Conservation (phyloP, 2,329 filamentous ascomycete genomes). For the Clathrospora elynae region DNA sequence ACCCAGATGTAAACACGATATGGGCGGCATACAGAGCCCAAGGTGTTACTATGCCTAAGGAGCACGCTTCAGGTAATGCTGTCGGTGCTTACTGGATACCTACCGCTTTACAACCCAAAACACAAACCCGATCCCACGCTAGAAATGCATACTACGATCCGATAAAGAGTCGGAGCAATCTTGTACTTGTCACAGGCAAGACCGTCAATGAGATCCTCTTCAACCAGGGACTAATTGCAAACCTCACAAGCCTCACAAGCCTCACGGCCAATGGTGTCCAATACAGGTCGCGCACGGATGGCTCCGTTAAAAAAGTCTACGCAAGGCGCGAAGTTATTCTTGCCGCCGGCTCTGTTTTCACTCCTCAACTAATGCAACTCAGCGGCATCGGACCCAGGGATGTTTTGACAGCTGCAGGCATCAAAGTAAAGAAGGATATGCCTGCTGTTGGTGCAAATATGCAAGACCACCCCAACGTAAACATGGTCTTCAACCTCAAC, state of each 20-base stretch:
- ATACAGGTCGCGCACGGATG: constrained; percentile 25
- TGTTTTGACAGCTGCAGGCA: constrained; percentile 28
- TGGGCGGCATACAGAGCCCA: constrained; percentile 28
- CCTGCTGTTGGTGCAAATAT: constrained; percentile 42
- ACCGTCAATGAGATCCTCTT: constrained; percentile 36
- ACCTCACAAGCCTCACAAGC: constrained; percentile 18
- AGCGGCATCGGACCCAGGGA: constrained; percentile 37
- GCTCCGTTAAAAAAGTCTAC: constrained; percentile 26
- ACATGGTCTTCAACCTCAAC: constrained; percentile 29
- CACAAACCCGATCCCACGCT: constrained; percentile 44
- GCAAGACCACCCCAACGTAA: constrained; percentile 39
- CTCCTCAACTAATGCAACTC: constrained; percentile 58
- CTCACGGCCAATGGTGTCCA: constrained; percentile 30
- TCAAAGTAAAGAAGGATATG: constrained; percentile 35
- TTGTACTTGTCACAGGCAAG: constrained; percentile 28
- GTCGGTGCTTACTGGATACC: constrained; percentile 41
- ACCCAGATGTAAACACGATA: constrained; percentile 24
- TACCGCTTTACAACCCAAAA: constrained; percentile 27
- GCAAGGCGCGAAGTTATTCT: constrained; percentile 60
- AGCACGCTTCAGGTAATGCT: constrained; percentile 35
- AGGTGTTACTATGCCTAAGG: constrained; percentile 26
- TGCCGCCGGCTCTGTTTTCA: constrained; percentile 61
- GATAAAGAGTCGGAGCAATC: constrained; percentile 28
- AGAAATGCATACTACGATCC: constrained; percentile 36
- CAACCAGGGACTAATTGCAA: constrained; percentile 17